Conservation (phyloP, 768 basidiomycete genomes). For the Kwoniella heveanensis region DNA sequence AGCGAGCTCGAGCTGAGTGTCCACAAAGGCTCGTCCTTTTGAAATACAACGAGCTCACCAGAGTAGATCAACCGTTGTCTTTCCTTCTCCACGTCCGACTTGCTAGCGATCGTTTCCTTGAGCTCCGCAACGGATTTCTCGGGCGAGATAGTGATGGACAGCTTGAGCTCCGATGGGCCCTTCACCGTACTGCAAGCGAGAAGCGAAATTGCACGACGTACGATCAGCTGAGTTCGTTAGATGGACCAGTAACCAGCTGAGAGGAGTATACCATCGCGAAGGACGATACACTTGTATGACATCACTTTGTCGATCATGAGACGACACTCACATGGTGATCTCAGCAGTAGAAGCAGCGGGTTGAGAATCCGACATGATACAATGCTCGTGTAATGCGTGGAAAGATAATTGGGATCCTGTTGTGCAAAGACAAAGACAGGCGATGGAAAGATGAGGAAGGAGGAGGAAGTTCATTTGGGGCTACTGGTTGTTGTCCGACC, state of each 20-base stretch:
- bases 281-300: slow-evolving; percentile 2
- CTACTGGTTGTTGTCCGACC: neutral
- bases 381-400: neutral
- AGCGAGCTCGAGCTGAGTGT: neutral
- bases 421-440: too few species aligned
- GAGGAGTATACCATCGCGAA: neutral
- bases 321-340: slow-evolving; percentile 47
- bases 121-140: slow-evolving; percentile 87
- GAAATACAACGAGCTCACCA: slow-evolving; percentile 58
- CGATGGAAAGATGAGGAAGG: slow-evolving; percentile 3
- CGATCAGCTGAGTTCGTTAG: neutral
- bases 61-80: slow-evolving; percentile 90
- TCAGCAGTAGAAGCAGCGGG: slow-evolving; percentile 21
- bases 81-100: slow-evolving; percentile 82
- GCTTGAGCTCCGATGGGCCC: slow-evolving; percentile 86
- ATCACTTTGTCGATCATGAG: slow-evolving; percentile 5
- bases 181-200: slow-evolving; percentile 54
- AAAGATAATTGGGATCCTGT: too few species aligned
- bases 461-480: neutral
- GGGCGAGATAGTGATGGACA: slow-evolving; percentile 76
- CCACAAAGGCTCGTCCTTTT: neutral
- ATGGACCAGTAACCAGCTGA: too few species aligned
- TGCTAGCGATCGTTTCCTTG: slow-evolving; percentile 82
- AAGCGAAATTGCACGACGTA: neutral
- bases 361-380: slow-evolving; percentile 13